Base-by-base conservation (phyloP, 306 rosid genomes). In the Ochetophila trinervis region DNA sequence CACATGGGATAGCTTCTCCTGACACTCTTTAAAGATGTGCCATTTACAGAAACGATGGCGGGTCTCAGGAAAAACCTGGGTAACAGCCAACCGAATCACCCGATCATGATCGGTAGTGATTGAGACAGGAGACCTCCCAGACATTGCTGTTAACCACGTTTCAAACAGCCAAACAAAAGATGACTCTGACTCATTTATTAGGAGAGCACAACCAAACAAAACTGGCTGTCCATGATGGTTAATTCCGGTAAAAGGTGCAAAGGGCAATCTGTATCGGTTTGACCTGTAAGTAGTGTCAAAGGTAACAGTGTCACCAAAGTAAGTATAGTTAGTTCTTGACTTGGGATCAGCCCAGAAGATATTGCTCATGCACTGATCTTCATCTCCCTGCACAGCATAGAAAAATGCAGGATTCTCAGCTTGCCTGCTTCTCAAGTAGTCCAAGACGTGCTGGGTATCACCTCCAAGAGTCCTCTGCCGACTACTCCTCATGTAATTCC, bases 161-260 rank as follows among this genome's bases (percentile, higher is more conserved):
- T 65, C 57, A 34, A 76, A 76, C 30, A 76, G 76, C 76, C 76
- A 76, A 10, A 70, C 49, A 60, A 70, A 76, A 3, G 72, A 76
- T 60, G 68, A 71, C 55, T 76, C 80, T 44, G 80, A 76, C 60
- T 76, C 80, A 70, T 76, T 59, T 53, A 76, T 65, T 35, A 65
- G 63, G 23, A 70, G 80, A 55, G 76, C 69, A 44, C 80, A 76
- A 11, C 76, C 76, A 27, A 70, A 70, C 32, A 70, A 36, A 35
- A 76, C 72, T 42, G 80, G 76, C 64, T 76, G 76, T 44, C 80
- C 80, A 59, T 76, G 80, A 66, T 76, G 80, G 70, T 76, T 76
- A 20, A 76, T 72, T 30, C 80, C 80, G 0, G 69, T 70, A 68
- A 76, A 76, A 42, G 76, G 76, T 32, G 73, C 73, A 76, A 76